Evolutionary conservation across 164 flowering plant species (phyloP), one percentile per base, ranked within the genome.

Genomic region (Sextonia rubra): DNA sequence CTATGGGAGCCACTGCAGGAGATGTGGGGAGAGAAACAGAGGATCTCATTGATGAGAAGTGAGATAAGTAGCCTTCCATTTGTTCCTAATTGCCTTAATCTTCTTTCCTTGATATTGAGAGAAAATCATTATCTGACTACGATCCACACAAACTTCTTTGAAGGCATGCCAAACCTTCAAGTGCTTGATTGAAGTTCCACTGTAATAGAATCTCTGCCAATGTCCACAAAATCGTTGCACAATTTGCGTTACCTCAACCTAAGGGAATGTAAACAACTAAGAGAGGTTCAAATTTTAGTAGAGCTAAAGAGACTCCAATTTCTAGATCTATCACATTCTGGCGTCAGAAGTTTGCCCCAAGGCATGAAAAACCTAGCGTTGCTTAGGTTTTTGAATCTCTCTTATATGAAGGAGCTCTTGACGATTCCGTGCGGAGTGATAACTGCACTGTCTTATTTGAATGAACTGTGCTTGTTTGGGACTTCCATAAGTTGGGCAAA

Each of bases 31-130:
- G 72, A 32, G 64, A 26, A 22, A 3, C 24, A 18, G 48, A 70
- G 64, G 49, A 58, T 70, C 17, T 70, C 72, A 30, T 29, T 70
- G 47, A 70, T 70, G 72, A 27, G 24, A 14, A 70, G 29, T n/a
- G 27, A 70, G 8, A 27, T 70, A n/a, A 47, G 25, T 17, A 63
- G 17, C 25, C 63, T 70, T 22, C 44, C 72, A 2, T 15, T 18
- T 47, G 11, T 1, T 3, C 70, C 70, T 23, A 14, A 24, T 22
- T 68, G 70, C 23, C 70, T 60, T 20, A 48, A 48, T 23, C 25
- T 68, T 9, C 18, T 68, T 3, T 26, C 70, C 8, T 48, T 68
- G 58, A 12, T 0, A 47, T 2, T 70, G 37, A 12, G 6, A 1
- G 30, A 58, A 12, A 70, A 55, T 23, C 25, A 2, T 12, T 1